Conservation (phyloP, 768 basidiomycete species). For the Leucogyrophana mollusca region DNA sequence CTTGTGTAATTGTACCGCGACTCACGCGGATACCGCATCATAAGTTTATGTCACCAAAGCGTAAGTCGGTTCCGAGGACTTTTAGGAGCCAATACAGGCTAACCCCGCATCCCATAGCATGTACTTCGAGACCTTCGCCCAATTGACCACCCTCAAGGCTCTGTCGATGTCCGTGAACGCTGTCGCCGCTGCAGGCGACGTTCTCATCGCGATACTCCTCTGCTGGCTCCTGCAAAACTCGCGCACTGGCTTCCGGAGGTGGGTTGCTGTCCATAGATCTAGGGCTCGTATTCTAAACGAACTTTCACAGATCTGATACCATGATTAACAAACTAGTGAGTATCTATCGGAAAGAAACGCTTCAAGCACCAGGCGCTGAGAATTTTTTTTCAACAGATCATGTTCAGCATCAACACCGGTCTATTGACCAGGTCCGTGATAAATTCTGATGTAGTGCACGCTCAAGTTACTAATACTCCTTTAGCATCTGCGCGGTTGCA, state of each 20-base stretch:
- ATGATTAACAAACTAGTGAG: conserved; percentile 48
- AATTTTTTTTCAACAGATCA: conserved; percentile 31
- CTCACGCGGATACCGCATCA: neutral
- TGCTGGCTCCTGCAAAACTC: conserved; percentile 44
- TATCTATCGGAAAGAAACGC: neutral
- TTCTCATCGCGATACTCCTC: conserved; percentile 48
- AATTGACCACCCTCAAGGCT: conserved; percentile 47
- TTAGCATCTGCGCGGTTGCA: conserved; percentile 51
- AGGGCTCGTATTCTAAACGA: too few species aligned
- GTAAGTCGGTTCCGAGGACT: conserved; percentile 23
- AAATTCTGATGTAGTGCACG: neutral
- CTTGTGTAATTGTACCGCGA: neutral
- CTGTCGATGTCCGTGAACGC: conserved; percentile 53
- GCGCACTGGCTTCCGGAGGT: conserved; percentile 53
- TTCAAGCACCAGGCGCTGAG: too few species aligned
- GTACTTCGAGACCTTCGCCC: conserved; percentile 35
- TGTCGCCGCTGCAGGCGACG: conserved; percentile 44
- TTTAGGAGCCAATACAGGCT: neutral
- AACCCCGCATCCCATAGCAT: conserved; percentile 31
- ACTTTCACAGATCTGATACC: conserved; percentile 39
- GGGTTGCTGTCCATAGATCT: neutral
- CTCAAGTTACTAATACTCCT: neutral
- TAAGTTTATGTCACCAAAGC: conserved; percentile 34
- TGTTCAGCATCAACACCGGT: conserved; percentile 50
- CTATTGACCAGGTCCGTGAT: conserved; percentile 32